Evolutionary conservation across 768 basidiomycete species (phyloP).

Genomic region (Leucogyrophana mollusca): DNA sequence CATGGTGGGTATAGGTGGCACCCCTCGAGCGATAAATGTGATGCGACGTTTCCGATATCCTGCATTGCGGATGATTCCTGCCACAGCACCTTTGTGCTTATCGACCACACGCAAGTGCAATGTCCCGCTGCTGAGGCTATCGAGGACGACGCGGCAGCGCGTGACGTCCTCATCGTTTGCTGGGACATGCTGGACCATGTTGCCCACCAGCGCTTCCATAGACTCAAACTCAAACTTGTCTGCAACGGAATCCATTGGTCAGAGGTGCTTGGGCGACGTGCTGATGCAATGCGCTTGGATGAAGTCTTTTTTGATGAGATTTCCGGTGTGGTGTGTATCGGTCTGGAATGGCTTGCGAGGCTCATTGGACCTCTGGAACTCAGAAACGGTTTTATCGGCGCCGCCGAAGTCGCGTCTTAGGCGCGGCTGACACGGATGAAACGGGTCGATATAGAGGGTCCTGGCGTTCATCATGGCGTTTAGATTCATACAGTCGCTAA

Average conservation of each 20-base stretch:
- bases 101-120: conserved; percentile 24
- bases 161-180: conserved; percentile 33
- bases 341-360: conserved; percentile 20
- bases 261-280: too few species aligned
- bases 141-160: conserved; percentile 20
- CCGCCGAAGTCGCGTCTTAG: conserved; percentile 6
- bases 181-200: conserved; percentile 36
- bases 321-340: conserved; percentile 16
- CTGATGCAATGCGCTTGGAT: too few species aligned
- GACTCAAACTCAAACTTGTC: conserved; percentile 20
- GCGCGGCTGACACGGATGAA: conserved; percentile 4
- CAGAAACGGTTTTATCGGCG: conserved; percentile 23
- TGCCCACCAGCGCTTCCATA: conserved; percentile 29
- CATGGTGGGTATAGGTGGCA: too few species aligned
- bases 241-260: too few species aligned
- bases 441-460: conserved; percentile 10
- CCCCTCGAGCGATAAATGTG: conserved; percentile 10
- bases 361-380: conserved; percentile 11
- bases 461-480: conserved; percentile 26
- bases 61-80: conserved; percentile 3
- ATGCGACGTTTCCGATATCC: conserved; percentile 24
- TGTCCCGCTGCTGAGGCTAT: conserved; percentile 17
- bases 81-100: neutral
- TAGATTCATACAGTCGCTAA: conserved; percentile 15
- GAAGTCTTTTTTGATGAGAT: conserved; percentile 10